Percentiles rank a stretch among this genome's conserved stretches.
phyloP scores from a whole-genome alignment of 805 yeast species.

The Candida hungchunana region DNA sequence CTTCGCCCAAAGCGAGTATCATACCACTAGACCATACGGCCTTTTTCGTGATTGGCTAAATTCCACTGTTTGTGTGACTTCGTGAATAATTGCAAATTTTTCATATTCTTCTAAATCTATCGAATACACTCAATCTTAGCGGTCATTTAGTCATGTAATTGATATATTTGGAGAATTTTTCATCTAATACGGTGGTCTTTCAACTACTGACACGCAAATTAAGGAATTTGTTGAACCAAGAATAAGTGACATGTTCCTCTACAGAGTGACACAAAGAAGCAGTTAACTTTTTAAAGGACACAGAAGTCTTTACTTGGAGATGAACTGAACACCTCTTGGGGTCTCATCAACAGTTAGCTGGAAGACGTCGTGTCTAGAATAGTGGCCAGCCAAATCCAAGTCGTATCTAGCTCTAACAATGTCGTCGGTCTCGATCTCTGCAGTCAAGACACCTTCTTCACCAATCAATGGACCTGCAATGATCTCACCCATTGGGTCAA shows the following conservation, averaged over 20 bases:
- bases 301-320: conserved; percentile 4
- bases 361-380: conserved; percentile 41
- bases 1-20: conserved; percentile 31
- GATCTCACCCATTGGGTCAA: conserved; percentile 40
- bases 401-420: conserved; percentile 38
- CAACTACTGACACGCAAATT: no score
- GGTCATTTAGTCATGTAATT: no score
- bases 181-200: no score
- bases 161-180: no score
- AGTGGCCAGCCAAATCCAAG: conserved; percentile 41
- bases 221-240: no score
- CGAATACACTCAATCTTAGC: no score
- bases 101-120: no score
- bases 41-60: conserved; percentile 7
- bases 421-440: conserved; percentile 36
- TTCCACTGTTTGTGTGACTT: background rate
- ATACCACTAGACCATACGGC: conserved; percentile 31
- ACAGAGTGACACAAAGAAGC: no score
- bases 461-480: conserved; percentile 41
- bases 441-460: conserved; percentile 36
- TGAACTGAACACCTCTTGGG: conserved; percentile 20
- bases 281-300: no score
- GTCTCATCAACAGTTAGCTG: conserved; percentile 37
- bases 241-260: no score
- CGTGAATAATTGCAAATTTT: no score